Evolutionary conservation across 2,329 filamentous ascomycete genomes (phyloP), one percentile per base, ranked within the genome.

Genomic region (Colletotrichum caudatum): DNA sequence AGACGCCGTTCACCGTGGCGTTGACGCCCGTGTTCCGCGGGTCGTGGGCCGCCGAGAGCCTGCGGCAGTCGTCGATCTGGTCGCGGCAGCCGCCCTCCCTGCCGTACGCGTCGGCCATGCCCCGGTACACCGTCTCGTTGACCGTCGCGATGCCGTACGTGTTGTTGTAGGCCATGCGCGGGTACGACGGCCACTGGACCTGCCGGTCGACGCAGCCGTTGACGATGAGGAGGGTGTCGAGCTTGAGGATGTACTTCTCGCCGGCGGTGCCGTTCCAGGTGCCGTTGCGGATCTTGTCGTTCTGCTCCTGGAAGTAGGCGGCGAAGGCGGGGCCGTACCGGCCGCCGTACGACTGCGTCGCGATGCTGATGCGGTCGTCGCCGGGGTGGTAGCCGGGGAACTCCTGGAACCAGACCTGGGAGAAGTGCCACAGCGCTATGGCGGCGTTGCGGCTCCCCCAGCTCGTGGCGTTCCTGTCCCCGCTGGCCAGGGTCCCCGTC

Each of bases 311-410:
- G 76, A 91, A 87, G 75, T 88, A 88, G 6, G 82, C 80, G 18
- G 85, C 84, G 72, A 90, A 89, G 16, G 84, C 85, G 0, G 89
- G 89, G 1, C 87, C 87, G 74, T 89, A 90, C 66, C 87, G 85
- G 18, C 88, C 88, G n/a, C 88, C 88, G 70, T 90, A 90, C 0
- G 84, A 86, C 70, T 86, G 82, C 3, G 86, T 84, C 53, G 85
- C 88, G 67, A 90, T 82, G 18, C 85, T 84, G 72, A 89, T 86
- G 23, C 73, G 73, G 67, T 61, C 57, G 72, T 90, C 86, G 63
- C 86, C 85, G 3, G 87, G 86, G 76, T 87, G 84, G 76, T 92
- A 91, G 50, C 85, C 83, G 0, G 89, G 90, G 71, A 93, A 93
- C 50, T 89, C 86, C 8, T 87, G 83, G 67, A 90, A 89, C 84